phyloP scores from a whole-genome alignment of 2,329 filamentous ascomycete species.

The Aspergillus sp. region DNA sequence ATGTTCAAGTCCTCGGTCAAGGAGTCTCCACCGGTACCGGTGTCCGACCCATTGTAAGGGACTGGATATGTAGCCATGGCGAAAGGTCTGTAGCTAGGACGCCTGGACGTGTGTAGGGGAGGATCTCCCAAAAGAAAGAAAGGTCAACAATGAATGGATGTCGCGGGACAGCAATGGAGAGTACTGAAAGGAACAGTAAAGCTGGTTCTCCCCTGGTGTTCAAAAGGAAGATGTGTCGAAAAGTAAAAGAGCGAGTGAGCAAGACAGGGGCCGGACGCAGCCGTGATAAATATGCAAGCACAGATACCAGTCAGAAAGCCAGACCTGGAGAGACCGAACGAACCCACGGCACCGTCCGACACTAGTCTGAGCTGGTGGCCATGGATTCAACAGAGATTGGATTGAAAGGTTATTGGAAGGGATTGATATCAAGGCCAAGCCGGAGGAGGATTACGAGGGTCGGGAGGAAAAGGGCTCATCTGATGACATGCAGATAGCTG shows the following conservation, averaged over 20 bases:
- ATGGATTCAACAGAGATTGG: background rate
- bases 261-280: background rate
- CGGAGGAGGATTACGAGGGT: background rate
- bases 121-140: background rate
- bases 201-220: background rate
- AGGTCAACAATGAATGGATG: background rate
- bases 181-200: background rate
- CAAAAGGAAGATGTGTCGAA: background rate
- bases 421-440: slow-evolving; percentile 5
- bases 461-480: too few relatives aligned
- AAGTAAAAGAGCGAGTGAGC: background rate
- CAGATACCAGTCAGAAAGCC: slow-evolving; percentile 5
- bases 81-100: slow-evolving; percentile 5
- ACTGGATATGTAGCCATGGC: slow-evolving; percentile 41
- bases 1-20: slow-evolving; percentile 73
- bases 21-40: slow-evolving; percentile 64
- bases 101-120: background rate
- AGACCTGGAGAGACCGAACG: background rate
- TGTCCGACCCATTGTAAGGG: slow-evolving; percentile 64
- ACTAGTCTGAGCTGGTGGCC: background rate
- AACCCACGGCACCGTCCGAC: background rate
- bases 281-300: slow-evolving; percentile 5
- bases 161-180: background rate
- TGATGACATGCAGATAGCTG: too few relatives aligned
- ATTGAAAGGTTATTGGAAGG: background rate